Evolutionary conservation across 306 rosid genomes (phyloP).

Genomic region (Oemleria cerasiformis): DNA sequence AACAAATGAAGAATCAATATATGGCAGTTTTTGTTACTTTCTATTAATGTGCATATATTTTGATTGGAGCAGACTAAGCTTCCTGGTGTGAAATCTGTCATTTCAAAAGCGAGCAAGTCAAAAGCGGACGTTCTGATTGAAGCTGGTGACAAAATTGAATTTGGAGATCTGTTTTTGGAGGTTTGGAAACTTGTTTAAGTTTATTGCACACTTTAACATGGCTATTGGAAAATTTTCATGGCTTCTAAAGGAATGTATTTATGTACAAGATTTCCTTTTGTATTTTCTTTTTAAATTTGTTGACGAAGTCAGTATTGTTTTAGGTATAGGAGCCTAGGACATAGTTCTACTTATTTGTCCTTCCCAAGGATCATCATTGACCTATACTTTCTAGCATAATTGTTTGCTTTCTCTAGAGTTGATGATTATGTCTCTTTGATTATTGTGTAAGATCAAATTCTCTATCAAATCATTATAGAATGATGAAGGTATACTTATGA

Average conservation of each 20-base stretch:
- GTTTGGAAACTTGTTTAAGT: slow-evolving; percentile 30
- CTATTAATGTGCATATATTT: slow-evolving; percentile 16
- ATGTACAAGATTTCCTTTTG: not conserved
- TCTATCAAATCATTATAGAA: not conserved
- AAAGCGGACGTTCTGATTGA: slow-evolving; percentile 65
- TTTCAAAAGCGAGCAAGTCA: slow-evolving; percentile 81
- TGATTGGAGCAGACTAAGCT: slow-evolving; percentile 48
- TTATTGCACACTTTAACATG: slow-evolving; percentile 1
- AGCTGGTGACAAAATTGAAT: slow-evolving; percentile 52
- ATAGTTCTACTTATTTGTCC: not conserved
- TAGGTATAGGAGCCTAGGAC: not conserved
- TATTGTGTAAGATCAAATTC: not conserved
- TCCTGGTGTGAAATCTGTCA: slow-evolving; percentile 72
- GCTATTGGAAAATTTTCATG: not conserved
- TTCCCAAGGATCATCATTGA: not conserved
- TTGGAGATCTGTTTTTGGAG: slow-evolving; percentile 86
- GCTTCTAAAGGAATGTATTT: not conserved
- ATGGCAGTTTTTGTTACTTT: slow-evolving; percentile 5
- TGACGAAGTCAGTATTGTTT: no score
- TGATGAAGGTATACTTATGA: not conserved
- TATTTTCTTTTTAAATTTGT: not conserved
- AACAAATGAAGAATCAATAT: not conserved
- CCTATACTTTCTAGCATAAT: not conserved
- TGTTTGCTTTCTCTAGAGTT: not conserved
- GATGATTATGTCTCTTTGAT: not conserved